Base-by-base conservation (phyloP, 306 rosid genomes). In the Vigna angularis region DNA sequence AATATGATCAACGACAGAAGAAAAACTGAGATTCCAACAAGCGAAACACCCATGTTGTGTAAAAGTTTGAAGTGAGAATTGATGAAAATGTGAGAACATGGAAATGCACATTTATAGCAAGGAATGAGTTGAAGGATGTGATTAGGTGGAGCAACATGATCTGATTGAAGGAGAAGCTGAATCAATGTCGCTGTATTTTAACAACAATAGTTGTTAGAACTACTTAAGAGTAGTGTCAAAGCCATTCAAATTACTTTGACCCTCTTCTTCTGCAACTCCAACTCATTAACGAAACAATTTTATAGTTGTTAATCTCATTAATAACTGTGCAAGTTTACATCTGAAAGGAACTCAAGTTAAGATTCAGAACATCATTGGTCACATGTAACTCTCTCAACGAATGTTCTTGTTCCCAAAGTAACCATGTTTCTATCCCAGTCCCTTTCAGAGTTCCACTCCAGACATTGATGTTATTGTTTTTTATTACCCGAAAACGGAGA, bases 201-300 rank as follows among this genome's bases (percentile, higher is more conserved):
- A 67, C 66, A n/a, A 24, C 76, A 56, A 28, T 34, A 81, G 84
- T 85, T 79, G 90, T 90, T 85, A 72, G 83, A 90, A 86, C 91
- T 82, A 84, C 91, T 87, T 64, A 58, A 83, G 90, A 89, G 90
- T 91, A 81, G 77, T 86, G 85, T 91, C 88, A 72, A 89, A 91
- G 96, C 72, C 90, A 91, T 55, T 77, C 89, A 73, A 84, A 47
- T 82, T 75, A 30, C 24, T 70, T 75, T 81, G 56, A 70, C 70
- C 81, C 84, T 80, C 93, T 89, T 86, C 68, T 79, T 83, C 13
- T 73, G 55, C 30, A 87, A 85, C 86, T 84, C 82, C 66, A 89
- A 76, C 30, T 32, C 63, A 58, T 84, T 76, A 81, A 9, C 62
- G 65, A 34, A 26, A 26, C 18, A 32, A 62, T 66, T 36, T 42